Evolutionary conservation across 225 moss, liverwort and hornwort genomes (phyloP).

Genomic region (Ulota crispa): DNA sequence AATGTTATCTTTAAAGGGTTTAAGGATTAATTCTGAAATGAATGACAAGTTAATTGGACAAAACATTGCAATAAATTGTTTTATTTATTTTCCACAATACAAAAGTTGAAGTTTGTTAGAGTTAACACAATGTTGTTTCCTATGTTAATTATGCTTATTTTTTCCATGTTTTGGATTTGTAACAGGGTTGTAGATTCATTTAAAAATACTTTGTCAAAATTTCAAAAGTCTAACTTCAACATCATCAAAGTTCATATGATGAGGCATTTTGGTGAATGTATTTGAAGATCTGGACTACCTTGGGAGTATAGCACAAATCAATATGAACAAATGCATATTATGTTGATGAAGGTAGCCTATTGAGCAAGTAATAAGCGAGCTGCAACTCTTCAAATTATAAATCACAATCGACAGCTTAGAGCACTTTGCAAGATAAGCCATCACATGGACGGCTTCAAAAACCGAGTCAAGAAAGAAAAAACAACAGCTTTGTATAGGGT

Average conservation of each 20-base stretch:
- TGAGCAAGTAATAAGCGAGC: not conserved
- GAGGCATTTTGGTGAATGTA: not conserved
- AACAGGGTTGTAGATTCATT: not conserved
- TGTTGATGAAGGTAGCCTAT: not conserved
- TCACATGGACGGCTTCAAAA: not conserved
- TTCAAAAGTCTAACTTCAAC: not conserved
- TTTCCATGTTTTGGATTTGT: not conserved
- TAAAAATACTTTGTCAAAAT: not conserved
- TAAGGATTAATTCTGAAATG: too few species aligned
- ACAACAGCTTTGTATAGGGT: not conserved
- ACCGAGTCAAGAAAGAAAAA: not conserved
- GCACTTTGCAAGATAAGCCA: not conserved
- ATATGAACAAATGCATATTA: not conserved
- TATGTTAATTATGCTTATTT: too few species aligned
- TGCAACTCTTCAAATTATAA: not conserved
- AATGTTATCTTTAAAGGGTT: too few species aligned
- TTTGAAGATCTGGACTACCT: not conserved
- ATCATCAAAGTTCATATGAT: constrained; percentile 5
- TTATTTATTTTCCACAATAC: too few species aligned
- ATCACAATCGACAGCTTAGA: not conserved
- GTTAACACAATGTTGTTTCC: too few species aligned
- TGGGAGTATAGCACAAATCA: not conserved
- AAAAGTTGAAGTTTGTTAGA: too few species aligned
- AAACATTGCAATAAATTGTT: too few species aligned
- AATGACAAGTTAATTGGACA: too few species aligned